Base-by-base conservation (phyloP, 2,329 filamentous ascomycete genomes). In the Colletotrichum magnum region DNA sequence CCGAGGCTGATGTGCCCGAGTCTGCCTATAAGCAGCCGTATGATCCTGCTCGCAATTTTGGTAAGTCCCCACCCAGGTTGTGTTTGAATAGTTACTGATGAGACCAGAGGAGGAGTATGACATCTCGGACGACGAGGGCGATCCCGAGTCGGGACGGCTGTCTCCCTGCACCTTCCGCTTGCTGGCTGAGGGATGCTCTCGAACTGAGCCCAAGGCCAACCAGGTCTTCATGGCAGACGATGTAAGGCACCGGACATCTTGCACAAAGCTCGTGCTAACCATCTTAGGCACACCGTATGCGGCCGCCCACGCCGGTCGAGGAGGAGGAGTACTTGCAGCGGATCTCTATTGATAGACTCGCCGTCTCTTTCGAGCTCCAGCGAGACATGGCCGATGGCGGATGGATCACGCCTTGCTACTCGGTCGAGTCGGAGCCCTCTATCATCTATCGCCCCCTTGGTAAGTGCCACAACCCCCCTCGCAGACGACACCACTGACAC, bases 51-150 rank as follows among this genome's bases (percentile, higher is more conserved):
- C 67, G 67, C 12, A 18, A 69, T 18, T 69, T 67, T 9, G 57
- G 67, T 69, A 47, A n/a, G n/a, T n/a, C n/a, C n/a, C n/a, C n/a
- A n/a, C n/a, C n/a, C n/a, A n/a, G n/a, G n/a, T n/a, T n/a, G n/a
- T n/a, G n/a, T n/a, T n/a, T n/a, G n/a, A n/a, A 26, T 45, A 36
- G 2, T 24, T 52, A 13, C 50, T 64, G 48, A 67, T 12, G 15
- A 15, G 2, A 39, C 2, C 15, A 60, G 68, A 13, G 2, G 66
- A 70, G 9, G 71, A 73, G 10, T 73, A 73, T 41, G 77, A 79
- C 39, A 75, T 83, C 18, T 80, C 78, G 0, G 82, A 85, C 58
- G 76, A 79, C 21, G 84, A 87, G 65, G 83, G 81, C 2, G 78
- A 79, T 24, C 75, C 77, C 0, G 71, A 76, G 4, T 73, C 76